A percentile compares a stretch with the other conserved stretches of the same genome.
Conservation (phyloP, 1,284 basidiomycete genomes). For the Pyrrhoderma lamaoense region DNA sequence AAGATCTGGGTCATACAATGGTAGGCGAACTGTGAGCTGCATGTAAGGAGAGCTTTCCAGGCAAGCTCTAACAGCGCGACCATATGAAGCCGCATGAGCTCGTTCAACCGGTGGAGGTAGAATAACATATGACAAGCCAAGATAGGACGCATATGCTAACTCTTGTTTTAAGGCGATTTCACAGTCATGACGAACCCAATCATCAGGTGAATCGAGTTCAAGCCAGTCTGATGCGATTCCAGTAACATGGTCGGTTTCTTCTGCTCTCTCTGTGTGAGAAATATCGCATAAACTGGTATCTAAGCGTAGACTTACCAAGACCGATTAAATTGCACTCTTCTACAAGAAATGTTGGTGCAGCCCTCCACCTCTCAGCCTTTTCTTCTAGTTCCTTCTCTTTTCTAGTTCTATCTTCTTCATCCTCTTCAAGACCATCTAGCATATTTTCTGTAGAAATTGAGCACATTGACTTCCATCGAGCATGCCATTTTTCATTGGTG, state of each 20-base stretch:
- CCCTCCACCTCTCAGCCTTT: constrained; percentile 86
- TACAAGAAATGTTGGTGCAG: constrained; percentile 67
- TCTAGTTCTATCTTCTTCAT: constrained; percentile 39
- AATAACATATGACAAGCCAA: constrained; percentile 79
- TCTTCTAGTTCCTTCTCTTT: constrained; percentile 51
- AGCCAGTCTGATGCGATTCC: constrained; percentile 90
- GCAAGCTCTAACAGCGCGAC: constrained; percentile 78
- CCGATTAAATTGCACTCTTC: constrained; percentile 88
- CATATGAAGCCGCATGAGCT: constrained; percentile 84
- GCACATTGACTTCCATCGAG: constrained; percentile 88
- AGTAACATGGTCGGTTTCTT: constrained; percentile 77
- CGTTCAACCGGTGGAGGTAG: constrained; percentile 88
- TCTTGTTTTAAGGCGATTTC: constrained; percentile 95
- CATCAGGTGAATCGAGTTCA: constrained; percentile 87
- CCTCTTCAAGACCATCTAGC: constrained; percentile 38
- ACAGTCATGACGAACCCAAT: constrained; percentile 92
- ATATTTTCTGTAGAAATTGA: constrained; percentile 41
- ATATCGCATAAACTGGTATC: constrained; percentile 9
- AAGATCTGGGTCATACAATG: constrained; percentile 70
- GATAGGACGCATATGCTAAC: constrained; percentile 87
- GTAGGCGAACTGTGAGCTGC: constrained; percentile 75
- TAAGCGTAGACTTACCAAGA: constrained; percentile 51
- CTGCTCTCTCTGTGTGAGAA: constrained; percentile 33
- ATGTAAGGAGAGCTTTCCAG: constrained; percentile 65
- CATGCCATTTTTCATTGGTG: constrained; percentile 81